A percentile compares a stretch with the other conserved stretches of the same genome.
These are phyloP conservation scores for Boletus calvinii DNA, from an alignment of 1,284 basidiomycete species.

Conservation along the genomic window DNA sequence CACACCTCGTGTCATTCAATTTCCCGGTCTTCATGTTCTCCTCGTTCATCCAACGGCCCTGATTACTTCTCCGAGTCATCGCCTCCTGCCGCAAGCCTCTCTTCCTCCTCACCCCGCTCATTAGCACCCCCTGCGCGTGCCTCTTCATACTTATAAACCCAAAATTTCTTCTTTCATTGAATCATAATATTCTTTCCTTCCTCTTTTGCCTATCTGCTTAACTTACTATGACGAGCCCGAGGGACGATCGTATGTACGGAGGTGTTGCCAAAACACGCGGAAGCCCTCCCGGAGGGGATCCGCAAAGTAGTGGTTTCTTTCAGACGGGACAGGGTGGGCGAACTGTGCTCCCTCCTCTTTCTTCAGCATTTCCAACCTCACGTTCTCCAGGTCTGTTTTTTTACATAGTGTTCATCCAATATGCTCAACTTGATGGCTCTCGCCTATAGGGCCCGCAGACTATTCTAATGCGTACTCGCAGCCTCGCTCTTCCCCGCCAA, in stretches of 20 bases:
- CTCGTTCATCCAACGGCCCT: conserved; percentile 43
- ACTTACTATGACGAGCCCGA: conserved; percentile 63
- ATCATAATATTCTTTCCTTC: conserved; percentile 54
- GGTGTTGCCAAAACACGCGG: conserved; percentile 56
- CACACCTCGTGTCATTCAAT: conserved; percentile 44
- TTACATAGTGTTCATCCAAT: conserved; percentile 50
- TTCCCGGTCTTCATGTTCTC: conserved; percentile 46
- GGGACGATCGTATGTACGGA: conserved; percentile 59
- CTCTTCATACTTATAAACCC: conserved; percentile 48
- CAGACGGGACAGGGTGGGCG: conserved; percentile 80
- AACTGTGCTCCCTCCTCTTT: conserved; percentile 81
- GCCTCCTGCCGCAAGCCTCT: conserved; percentile 38
- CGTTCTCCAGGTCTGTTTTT: conserved; percentile 80
- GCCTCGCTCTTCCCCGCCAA: conserved; percentile 58
- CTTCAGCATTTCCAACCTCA: conserved; percentile 79
- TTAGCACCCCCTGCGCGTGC: conserved; percentile 39
- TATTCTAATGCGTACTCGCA: conserved; percentile 60
- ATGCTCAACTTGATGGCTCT: conserved; percentile 52
- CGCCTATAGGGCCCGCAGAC: conserved; percentile 50
- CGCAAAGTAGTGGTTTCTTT: conserved; percentile 62
- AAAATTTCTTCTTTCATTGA: conserved; percentile 43
- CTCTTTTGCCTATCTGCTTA: conserved; percentile 44
- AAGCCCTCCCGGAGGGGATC: conserved; percentile 56
- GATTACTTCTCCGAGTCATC: conserved; percentile 43
- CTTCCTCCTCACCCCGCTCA: conserved; percentile 31